These are phyloP conservation scores for Ganoderma sp. DNA, from an alignment of 1,284 basidiomycete genomes.

Conservation along the genomic window DNA sequence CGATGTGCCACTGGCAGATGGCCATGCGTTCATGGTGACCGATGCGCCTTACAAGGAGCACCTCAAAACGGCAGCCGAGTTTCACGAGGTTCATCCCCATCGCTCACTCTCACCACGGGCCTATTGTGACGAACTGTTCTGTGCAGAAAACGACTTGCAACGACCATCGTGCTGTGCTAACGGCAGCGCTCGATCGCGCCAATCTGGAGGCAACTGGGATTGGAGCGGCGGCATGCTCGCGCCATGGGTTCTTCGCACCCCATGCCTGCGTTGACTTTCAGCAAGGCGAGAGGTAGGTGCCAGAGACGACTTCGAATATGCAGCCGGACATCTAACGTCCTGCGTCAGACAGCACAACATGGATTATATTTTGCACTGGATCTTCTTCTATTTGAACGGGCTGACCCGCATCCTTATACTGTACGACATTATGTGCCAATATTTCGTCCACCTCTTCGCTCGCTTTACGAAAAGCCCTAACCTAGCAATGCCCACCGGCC, in stretches of 20 bases:
- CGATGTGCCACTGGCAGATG: slow-evolving; percentile 8
- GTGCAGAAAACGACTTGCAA: neutral
- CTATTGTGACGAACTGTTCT: too few species aligned
- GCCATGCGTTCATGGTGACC: slow-evolving; percentile 7
- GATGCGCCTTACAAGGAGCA: slow-evolving; percentile 1
- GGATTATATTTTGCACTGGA: slow-evolving; percentile 29
- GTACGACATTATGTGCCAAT: slow-evolving; percentile 13
- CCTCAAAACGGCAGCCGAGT: neutral
- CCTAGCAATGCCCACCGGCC: neutral
- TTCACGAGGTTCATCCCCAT: neutral
- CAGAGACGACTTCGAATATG: too few species aligned
- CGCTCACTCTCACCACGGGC: too few species aligned
- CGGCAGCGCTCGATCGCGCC: too few species aligned
- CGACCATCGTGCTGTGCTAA: too few species aligned
- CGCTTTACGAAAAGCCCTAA: neutral
- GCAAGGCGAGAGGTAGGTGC: too few species aligned
- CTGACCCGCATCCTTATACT: slow-evolving; percentile 3
- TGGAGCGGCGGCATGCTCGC: too few species aligned
- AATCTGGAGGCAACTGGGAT: too few species aligned
- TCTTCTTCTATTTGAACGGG: neutral
- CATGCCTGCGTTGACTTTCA: too few species aligned
- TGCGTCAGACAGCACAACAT: slow-evolving; percentile 32
- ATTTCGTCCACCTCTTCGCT: neutral
- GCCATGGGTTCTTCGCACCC: too few species aligned
- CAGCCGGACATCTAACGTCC: too few species aligned